A percentile compares a stretch with the other conserved stretches of the same genome.
Evolutionary conservation across 768 basidiomycete species (phyloP).

Genomic region (Suillus cothurnatus): DNA sequence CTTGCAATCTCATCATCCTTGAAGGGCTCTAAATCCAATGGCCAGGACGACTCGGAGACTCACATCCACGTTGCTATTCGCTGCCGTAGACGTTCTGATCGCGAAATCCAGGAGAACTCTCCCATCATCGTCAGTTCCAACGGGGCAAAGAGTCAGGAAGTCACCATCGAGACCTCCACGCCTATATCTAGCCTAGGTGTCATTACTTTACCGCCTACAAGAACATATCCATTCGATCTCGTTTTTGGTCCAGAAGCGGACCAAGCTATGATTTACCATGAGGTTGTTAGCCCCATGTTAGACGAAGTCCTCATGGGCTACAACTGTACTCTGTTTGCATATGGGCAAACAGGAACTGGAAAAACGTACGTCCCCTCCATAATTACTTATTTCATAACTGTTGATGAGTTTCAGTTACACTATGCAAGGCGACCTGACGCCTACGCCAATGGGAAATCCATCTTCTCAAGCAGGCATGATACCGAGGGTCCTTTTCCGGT

Average conservation of each 20-base stretch:
- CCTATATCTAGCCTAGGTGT: slow-evolving; percentile 74
- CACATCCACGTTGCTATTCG: slow-evolving; percentile 95
- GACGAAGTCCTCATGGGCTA: slow-evolving; percentile 94
- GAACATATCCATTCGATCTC: slow-evolving; percentile 92
- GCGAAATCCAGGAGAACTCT: slow-evolving; percentile 83
- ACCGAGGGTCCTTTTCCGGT: slow-evolving; percentile 87
- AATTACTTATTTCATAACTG: slow-evolving; percentile 1
- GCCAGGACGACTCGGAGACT: slow-evolving; percentile 56
- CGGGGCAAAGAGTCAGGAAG: slow-evolving; percentile 73
- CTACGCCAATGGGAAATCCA: slow-evolving; percentile 85
- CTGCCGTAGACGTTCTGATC: slow-evolving; percentile 82
- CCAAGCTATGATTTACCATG: slow-evolving; percentile 90
- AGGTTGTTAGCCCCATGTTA: slow-evolving; percentile 91
- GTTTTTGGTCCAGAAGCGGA: slow-evolving; percentile 98
- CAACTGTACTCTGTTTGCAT: slow-evolving; percentile 97
- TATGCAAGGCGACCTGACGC: slow-evolving; percentile 93
- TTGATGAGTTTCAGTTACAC: slow-evolving; percentile 66
- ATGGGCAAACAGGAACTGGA: slow-evolving; percentile 98
- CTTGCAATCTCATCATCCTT: slow-evolving; percentile 26
- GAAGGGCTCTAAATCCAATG: slow-evolving; percentile 29
- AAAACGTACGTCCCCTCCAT: slow-evolving; percentile 77
- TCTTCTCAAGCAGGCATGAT: slow-evolving; percentile 93
- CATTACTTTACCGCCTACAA: slow-evolving; percentile 69
- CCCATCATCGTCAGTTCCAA: slow-evolving; percentile 83
- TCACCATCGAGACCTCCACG: slow-evolving; percentile 79